phyloP scores from a whole-genome alignment of 1,139 yeast species.

The Debaryomyces nepalensis region DNA sequence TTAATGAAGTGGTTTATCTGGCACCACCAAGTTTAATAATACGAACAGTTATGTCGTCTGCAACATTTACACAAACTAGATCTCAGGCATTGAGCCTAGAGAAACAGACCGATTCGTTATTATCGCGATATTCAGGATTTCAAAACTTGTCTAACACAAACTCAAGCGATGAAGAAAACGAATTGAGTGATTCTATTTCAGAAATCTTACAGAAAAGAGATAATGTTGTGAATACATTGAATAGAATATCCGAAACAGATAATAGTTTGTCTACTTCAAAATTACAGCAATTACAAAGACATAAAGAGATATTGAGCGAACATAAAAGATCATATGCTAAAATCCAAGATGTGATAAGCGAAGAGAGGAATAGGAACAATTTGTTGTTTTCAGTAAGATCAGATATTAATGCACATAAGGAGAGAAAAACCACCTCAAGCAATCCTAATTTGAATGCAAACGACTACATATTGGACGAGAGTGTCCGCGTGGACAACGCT shows the following conservation, averaged over 20 bases:
- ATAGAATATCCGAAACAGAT: conserved; percentile 59
- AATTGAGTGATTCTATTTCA: conserved; percentile 56
- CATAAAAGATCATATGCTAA: conserved; percentile 67
- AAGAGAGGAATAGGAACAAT: conserved; percentile 77
- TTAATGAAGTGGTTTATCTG: background rate
- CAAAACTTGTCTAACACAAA: conserved; percentile 29
- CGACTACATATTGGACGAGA: conserved; percentile 79
- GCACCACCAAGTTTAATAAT: background rate
- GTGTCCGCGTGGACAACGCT: conserved; percentile 72
- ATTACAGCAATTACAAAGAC: conserved; percentile 81
- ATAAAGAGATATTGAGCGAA: conserved; percentile 73
- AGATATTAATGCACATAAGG: conserved; percentile 69
- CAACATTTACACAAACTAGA: conserved; percentile 45
- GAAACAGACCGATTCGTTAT: conserved; percentile 45
- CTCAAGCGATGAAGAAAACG: conserved; percentile 60
- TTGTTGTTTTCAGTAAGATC: conserved; percentile 74
- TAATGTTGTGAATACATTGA: conserved; percentile 36
- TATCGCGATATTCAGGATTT: conserved; percentile 40
- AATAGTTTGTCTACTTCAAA: conserved; percentile 69
- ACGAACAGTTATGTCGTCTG: conserved; percentile 36
- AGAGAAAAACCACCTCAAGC: conserved; percentile 30
- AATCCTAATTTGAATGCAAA: conserved; percentile 48
- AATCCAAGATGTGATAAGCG: conserved; percentile 62
- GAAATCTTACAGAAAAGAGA: conserved; percentile 40
- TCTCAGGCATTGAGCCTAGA: conserved; percentile 46